Evolutionary conservation across 495 filamentous ascomycete genomes (phyloP).

Genomic region (Aspergillus kassunensis): DNA sequence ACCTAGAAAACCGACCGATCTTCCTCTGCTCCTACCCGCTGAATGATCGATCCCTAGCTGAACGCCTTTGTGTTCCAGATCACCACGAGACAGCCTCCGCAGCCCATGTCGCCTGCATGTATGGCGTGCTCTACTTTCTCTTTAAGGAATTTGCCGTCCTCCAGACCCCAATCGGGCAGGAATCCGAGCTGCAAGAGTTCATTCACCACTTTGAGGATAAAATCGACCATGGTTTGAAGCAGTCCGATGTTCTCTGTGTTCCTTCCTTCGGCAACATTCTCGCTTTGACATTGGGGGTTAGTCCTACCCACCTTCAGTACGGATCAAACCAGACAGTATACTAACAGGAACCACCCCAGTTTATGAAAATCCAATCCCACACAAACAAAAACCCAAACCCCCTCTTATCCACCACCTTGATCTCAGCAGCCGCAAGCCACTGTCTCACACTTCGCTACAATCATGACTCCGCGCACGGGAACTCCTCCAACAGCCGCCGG

Average conservation of each 20-base stretch:
- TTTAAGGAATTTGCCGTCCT: not conserved
- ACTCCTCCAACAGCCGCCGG: not conserved
- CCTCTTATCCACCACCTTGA: not conserved
- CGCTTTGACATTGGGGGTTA: not conserved
- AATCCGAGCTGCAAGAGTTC: not conserved
- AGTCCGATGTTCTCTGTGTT: not conserved
- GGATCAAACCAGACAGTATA: not conserved
- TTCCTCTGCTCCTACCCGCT: not conserved
- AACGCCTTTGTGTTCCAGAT: not conserved
- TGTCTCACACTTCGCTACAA: not conserved
- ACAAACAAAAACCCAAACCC: not conserved
- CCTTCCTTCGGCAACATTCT: not conserved
- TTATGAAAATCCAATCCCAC: no score
- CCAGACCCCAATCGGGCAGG: not conserved
- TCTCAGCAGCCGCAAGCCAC: not conserved
- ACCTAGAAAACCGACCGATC: not conserved
- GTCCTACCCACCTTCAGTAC: not conserved
- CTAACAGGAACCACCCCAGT: no score
- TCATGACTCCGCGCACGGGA: not conserved
- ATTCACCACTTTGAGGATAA: not conserved
- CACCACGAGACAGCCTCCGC: not conserved
- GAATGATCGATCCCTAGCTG: not conserved
- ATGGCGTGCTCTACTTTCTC: not conserved
- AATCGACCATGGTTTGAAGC: not conserved
- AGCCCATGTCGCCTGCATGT: not conserved